Evolutionary conservation across 306 rosid species (phyloP), one percentile per base, ranked within the genome.

Genomic region (Medicago lupulina): DNA sequence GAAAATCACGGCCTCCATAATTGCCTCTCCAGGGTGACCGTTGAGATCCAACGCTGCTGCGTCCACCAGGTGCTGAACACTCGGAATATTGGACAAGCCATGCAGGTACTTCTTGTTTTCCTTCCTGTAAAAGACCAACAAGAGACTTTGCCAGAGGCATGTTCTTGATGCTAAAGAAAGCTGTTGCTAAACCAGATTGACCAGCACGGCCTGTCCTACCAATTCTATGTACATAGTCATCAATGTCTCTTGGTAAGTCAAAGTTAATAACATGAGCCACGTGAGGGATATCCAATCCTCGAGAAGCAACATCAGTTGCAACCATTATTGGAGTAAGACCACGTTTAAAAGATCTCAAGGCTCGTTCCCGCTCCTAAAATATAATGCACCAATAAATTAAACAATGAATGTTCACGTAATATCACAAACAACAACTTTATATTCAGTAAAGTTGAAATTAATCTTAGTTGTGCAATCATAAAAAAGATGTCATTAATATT

Each of bases 121-220:
- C 85, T 75, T 91, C 97, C 67, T 76, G 85, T 88, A 91, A 83
- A 44, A 89, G 86, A 51, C 67, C 91, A 72, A 83, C 68, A 44
- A 91, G 87, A 0, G 88, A 66, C 76, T 83, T 86, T 5, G 97
- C 95, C 70, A 91, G 13, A 11, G 95, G 83, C 15, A 31, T 15
- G 60, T 86, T 91, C 66, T 89, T 86, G 57, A 75, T 81, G 4
- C 85, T 88, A 81, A 91, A 91, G 85, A 91, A 89, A 5, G 95
- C 97, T 2, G 97, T 91, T 53, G 97, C 97, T 58, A 91, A 67
- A 43, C 97, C 97, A 55, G 97, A 54, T 74, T 88, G 89, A 1
- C 97, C 97, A 3, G 97, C 97, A 46, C 97, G 89, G 2, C 97
- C 97, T 9, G 97, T 91, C 57, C 97, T 79, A 21, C 97, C 97